phyloP scores from a whole-genome alignment of 345 rosid genomes.

The Gossypium longicalyx region DNA sequence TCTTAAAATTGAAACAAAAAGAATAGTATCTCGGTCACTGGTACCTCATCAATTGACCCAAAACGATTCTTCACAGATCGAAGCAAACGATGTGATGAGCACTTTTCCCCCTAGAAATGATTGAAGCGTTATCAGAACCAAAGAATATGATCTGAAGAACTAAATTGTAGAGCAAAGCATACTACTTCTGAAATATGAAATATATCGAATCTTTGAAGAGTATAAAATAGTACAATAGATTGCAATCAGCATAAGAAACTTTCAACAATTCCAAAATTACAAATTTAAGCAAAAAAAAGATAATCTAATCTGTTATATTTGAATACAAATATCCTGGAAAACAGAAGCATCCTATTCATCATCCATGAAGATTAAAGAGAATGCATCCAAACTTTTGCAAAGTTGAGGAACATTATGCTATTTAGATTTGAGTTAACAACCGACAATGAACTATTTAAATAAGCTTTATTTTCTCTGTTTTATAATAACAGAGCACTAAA shows the following conservation, averaged over 20 bases:
- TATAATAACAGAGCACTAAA: neutral
- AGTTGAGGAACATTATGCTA: neutral
- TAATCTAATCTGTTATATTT: neutral
- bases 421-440: neutral
- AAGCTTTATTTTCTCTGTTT: neutral
- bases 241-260: neutral
- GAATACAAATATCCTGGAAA: neutral
- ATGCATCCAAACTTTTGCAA: neutral
- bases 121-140: neutral
- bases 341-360: neutral
- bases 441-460: neutral
- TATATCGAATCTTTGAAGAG: neutral
- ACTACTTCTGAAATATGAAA: neutral
- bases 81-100: constrained; percentile 78
- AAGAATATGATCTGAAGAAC: neutral
- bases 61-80: constrained; percentile 92
- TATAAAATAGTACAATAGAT: neutral
- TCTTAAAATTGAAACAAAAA: neutral
- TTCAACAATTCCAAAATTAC: neutral
- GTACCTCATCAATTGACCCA: constrained; percentile 92
- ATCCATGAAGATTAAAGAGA: neutral
- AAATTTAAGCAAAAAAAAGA: neutral
- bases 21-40: neutral
- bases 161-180: neutral
- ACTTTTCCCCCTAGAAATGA: constrained; percentile 73